These are phyloP conservation scores for Hortaea werneckii DNA, from an alignment of 2,329 filamentous ascomycete species.

Conservation along the genomic window DNA sequence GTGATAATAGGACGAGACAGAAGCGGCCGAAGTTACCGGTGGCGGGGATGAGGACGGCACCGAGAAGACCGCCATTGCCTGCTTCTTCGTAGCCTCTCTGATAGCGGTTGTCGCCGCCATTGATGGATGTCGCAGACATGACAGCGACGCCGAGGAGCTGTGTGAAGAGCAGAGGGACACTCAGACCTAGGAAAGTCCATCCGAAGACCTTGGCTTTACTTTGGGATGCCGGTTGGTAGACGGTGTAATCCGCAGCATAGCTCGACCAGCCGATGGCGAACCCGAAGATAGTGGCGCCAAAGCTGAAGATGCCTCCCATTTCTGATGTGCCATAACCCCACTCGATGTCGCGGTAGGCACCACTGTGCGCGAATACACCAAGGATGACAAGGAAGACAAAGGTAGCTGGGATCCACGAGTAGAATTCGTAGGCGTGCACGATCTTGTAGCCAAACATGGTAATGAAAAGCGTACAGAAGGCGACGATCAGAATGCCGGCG, in stretches of 20 bases:
- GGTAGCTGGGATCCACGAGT: constrained; percentile 61
- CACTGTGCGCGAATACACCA: constrained; percentile 57
- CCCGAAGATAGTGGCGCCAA: constrained; percentile 56
- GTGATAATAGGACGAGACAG: constrained; percentile 42
- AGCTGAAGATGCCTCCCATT: constrained; percentile 53
- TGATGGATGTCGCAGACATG: constrained; percentile 51
- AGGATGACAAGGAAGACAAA: constrained; percentile 65
- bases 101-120: constrained; percentile 47
- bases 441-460: constrained; percentile 65
- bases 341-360: constrained; percentile 52
- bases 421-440: constrained; percentile 69
- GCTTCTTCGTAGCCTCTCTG: constrained; percentile 44
- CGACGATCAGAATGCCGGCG: constrained; percentile 66
- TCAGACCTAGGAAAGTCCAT: constrained; percentile 59
- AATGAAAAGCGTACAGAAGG: constrained; percentile 55
- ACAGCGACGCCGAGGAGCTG: constrained; percentile 64
- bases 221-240: constrained; percentile 59
- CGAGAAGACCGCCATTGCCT: constrained; percentile 57
- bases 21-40: constrained; percentile 62
- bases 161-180: constrained; percentile 62
- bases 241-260: constrained; percentile 69
- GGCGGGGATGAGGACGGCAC: constrained; percentile 51
- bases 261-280: constrained; percentile 65
- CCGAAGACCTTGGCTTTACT: constrained; percentile 54
- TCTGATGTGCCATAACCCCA: constrained; percentile 50